These are phyloP conservation scores for Closterium sp. DNA, from an alignment of 139 green algal genomes.

Conservation along the genomic window DNA sequence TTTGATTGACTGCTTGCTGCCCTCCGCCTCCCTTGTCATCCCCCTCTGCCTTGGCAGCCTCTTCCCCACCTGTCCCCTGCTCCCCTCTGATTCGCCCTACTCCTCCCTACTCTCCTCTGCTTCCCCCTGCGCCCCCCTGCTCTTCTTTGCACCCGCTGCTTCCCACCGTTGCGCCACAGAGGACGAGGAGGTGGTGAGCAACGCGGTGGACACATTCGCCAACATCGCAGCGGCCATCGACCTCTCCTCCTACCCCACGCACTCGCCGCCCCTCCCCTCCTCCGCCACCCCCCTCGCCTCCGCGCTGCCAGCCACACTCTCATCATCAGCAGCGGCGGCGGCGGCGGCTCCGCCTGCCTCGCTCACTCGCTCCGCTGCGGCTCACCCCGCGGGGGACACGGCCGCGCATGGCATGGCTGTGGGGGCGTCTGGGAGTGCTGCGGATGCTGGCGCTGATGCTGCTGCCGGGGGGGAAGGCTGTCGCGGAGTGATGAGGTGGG, in stretches of 20 bases:
- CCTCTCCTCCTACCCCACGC: no score
- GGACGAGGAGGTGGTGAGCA: slow-evolving; percentile 42
- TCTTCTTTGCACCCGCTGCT: no score
- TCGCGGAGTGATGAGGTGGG: background rate
- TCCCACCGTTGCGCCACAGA: background rate
- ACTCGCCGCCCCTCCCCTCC: background rate
- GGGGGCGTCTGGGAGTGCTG: no score
- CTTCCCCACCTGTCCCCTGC: no score
- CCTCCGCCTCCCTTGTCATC: no score
- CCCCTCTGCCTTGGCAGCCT: no score
- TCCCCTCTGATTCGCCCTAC: no score
- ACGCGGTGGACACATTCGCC: slow-evolving; percentile 25
- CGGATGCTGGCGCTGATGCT: background rate
- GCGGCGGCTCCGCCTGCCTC: background rate
- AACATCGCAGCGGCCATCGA: slow-evolving; percentile 4
- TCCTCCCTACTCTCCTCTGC: background rate
- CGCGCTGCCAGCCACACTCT: background rate
- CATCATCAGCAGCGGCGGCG: background rate
- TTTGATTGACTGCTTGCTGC: no score
- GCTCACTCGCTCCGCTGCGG: background rate
- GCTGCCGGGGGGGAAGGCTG: background rate
- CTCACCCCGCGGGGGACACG: background rate
- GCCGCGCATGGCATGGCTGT: no score
- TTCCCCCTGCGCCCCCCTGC: no score
- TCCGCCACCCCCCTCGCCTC: background rate